Evolutionary conservation across 352 stramenopile genomes (phyloP), one percentile per base, ranked within the genome.

Genomic region (Phytophthora pistaciae): DNA sequence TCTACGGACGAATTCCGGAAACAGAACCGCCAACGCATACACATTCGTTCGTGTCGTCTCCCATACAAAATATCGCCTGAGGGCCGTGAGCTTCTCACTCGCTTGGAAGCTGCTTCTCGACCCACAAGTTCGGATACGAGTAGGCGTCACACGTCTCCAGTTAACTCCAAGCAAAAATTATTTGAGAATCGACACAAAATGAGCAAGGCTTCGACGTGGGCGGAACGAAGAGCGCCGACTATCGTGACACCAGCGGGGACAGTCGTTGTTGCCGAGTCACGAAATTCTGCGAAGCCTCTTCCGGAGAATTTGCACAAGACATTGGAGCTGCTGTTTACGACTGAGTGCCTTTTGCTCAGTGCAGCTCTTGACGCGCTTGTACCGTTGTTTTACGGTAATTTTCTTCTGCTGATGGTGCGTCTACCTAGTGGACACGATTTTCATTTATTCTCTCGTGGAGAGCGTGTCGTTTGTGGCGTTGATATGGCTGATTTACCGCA

Each of bases 301-400:
- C 36, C 11, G 36, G 36, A 42, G 36, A 13, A 42, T 42, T 42
- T 42, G 11, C 36, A 16, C 36, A 42, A 42, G 13, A 42, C 66
- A 6, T 54, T 74, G 0, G 40, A 55, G 9, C 40, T 60, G 1
- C 27, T 74, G 9, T 79, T 71, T 53, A 70, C 68, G 3, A 66
- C 66, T 27, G 70, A 82, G 53, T 82, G 70, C 59, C 58, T 73
- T 20, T 56, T 64, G 14, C 67, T 82, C 0, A 55, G 73, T 48
- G 75, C 77, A 60, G 76, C 78, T 46, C 48, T 69, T 8, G 75
- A 82, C 25, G 59, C 64, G 8, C 50, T 77, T 56, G 66, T 82
- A 33, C 75, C 71, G 1, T 1, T 77, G 1, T 56, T 77, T 23
- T 79, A 79, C 58, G 63, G 16, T 14, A 54, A n/a, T 1, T 79